phyloP scores from a whole-genome alignment of 2,329 filamentous ascomycete genomes.

The Cadophora gregata region DNA sequence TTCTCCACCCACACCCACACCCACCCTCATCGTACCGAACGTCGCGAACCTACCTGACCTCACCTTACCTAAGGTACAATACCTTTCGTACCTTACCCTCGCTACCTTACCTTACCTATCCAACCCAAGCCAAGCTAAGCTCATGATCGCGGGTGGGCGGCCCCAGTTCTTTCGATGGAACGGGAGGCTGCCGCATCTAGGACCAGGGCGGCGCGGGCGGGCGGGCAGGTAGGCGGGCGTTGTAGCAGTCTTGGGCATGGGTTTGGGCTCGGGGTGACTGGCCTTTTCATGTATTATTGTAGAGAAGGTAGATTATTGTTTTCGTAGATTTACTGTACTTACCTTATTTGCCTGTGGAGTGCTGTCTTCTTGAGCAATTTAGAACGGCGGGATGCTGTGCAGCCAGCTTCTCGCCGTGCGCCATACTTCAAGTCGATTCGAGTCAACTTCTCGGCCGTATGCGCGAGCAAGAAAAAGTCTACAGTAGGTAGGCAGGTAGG shows the following conservation, averaged over 20 bases:
- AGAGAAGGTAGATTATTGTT: neutral
- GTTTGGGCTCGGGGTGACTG: too few relatives aligned
- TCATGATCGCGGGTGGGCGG: neutral
- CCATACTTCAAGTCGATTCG: too few relatives aligned
- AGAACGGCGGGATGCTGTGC: neutral
- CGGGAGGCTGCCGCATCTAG: neutral
- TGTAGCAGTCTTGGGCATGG: neutral
- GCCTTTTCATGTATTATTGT: too few relatives aligned
- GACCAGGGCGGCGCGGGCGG: neutral
- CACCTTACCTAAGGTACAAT: too few relatives aligned
- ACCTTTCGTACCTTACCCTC: too few relatives aligned
- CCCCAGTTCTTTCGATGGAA: slow-evolving; percentile 2
- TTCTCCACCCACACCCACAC: too few relatives aligned
- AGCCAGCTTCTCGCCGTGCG: neutral
- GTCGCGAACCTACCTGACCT: too few relatives aligned
- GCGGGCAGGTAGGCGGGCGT: too few relatives aligned
- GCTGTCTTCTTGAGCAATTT: neutral
- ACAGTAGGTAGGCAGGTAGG: too few relatives aligned
- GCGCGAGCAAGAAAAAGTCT: neutral
- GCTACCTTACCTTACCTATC: too few relatives aligned
- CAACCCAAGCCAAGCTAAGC: neutral
- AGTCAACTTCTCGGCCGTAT: neutral
- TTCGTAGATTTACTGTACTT: neutral
- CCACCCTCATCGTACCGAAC: neutral
- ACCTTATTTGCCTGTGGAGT: too few relatives aligned